phyloP scores from a whole-genome alignment of 208 protist genomes.

The Trypanosoma scelopori region DNA sequence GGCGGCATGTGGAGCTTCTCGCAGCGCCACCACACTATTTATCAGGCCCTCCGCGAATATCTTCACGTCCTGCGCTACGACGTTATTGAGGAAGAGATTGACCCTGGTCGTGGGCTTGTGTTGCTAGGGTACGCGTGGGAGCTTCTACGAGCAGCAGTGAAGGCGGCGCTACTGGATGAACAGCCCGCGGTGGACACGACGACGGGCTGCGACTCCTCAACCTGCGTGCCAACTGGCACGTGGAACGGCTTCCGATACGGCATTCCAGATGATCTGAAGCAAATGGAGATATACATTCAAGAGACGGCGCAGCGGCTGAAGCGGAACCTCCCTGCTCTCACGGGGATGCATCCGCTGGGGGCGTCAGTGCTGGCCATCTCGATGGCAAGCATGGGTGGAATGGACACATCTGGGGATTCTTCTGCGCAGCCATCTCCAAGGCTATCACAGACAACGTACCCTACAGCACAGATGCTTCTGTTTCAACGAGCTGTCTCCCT shows the following conservation, averaged over 20 bases:
- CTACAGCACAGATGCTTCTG: slow-evolving; percentile 19
- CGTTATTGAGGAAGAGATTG: slow-evolving; percentile 20
- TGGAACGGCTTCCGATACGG: background rate
- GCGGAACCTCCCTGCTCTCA: background rate
- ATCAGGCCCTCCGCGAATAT: slow-evolving; percentile 24
- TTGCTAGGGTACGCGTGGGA: slow-evolving; percentile 26
- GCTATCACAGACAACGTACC: background rate
- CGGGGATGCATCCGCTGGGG: background rate
- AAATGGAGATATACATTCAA: slow-evolving; percentile 29
- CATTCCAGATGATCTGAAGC: slow-evolving; percentile 14
- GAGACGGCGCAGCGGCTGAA: slow-evolving; percentile 12
- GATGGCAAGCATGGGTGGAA: background rate
- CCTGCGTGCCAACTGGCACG: background rate
- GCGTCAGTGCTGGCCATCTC: background rate
- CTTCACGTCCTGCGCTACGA: slow-evolving; percentile 22
- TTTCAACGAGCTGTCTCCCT: slow-evolving; percentile 25
- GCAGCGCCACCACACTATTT: slow-evolving; percentile 11
- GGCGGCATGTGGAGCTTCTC: background rate
- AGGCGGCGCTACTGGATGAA: slow-evolving; percentile 6
- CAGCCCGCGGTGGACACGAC: background rate
- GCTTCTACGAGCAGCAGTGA: slow-evolving; percentile 10
- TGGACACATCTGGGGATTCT: background rate
- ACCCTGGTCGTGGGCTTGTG: slow-evolving; percentile 23
- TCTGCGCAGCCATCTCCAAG: background rate
- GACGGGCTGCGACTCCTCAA: background rate